Conservation (phyloP, 176 grass and related monocot species). For the Tuctoria greenei region DNA sequence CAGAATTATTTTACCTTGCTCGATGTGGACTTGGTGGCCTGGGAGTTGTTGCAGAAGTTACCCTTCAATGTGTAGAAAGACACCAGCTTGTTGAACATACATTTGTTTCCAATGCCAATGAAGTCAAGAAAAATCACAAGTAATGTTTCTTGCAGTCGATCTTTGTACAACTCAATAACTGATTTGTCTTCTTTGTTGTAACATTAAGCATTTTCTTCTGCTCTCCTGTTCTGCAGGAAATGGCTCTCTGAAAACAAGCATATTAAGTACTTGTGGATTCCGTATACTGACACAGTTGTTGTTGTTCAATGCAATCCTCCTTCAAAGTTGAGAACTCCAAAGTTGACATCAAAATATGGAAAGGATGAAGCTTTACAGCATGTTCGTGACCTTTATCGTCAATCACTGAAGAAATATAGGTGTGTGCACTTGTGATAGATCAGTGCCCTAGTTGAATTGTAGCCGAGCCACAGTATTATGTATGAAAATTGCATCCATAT, state of each 20-base stretch:
- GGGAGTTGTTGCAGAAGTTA: conserved; percentile 80
- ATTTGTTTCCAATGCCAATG: conserved; percentile 66
- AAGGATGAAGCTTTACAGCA: conserved; percentile 68
- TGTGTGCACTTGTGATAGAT: conserved; percentile 13
- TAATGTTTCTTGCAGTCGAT: conserved; percentile 22
- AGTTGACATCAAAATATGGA: conserved; percentile 64
- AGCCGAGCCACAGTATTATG: neutral
- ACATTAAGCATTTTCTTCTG: conserved; percentile 11
- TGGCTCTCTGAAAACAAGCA: conserved; percentile 87
- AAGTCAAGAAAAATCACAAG: conserved; percentile 90
- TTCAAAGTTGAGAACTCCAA: conserved; percentile 72
- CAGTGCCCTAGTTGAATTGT: neutral
- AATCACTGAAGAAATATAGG: conserved; percentile 69
- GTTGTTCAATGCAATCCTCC: conserved; percentile 80
- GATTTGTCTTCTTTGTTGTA: conserved; percentile 8
- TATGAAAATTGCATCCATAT: neutral
- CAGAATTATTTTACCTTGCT: conserved; percentile 82
- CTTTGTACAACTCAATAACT: conserved; percentile 12
- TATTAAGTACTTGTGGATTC: conserved; percentile 84
- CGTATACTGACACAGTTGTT: conserved; percentile 73
- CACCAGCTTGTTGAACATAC: conserved; percentile 89
- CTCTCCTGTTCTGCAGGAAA: conserved; percentile 56
- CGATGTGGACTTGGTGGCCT: conserved; percentile 76
- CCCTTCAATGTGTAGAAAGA: conserved; percentile 76
- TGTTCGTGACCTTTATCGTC: conserved; percentile 70